phyloP scores from a whole-genome alignment of 352 stramenopile genomes.

The Phytopythium litorale region DNA sequence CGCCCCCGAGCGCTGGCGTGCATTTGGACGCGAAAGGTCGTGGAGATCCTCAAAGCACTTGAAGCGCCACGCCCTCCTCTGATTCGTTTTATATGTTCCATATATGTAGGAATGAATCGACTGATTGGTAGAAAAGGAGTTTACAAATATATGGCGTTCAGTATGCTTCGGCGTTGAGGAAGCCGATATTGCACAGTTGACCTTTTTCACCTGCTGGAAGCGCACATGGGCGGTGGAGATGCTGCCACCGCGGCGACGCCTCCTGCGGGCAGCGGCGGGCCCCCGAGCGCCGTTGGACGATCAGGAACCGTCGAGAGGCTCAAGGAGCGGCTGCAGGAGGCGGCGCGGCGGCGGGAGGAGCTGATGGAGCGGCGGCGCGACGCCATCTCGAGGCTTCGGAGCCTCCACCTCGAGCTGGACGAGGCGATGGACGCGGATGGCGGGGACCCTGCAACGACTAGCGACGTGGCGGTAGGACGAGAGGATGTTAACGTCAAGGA shows the following conservation, averaged over 20 bases:
- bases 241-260: conserved; percentile 8
- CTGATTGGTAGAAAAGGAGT: neutral
- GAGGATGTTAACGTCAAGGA: neutral
- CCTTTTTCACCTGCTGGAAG: neutral
- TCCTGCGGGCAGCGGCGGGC: neutral
- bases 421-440: neutral
- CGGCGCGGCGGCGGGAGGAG: conserved; percentile 9
- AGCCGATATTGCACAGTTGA: no score
- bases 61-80: neutral
- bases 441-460: neutral
- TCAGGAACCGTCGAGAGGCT: conserved; percentile 9
- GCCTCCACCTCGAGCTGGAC: conserved; percentile 4
- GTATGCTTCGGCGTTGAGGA: neutral
- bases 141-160: neutral
- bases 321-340: conserved; percentile 15
- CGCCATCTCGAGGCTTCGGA: conserved; percentile 13
- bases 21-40: neutral
- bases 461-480: neutral
- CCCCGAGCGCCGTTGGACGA: neutral
- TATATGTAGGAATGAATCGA: no score
- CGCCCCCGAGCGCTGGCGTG: neutral
- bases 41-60: neutral
- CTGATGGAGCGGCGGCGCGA: conserved; percentile 27
- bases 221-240: neutral
- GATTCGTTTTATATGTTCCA: neutral